Percentiles rank a stretch among this genome's conserved stretches.
Conservation (phyloP, 2,329 filamentous ascomycete genomes). For the Venturia oleaginea region DNA sequence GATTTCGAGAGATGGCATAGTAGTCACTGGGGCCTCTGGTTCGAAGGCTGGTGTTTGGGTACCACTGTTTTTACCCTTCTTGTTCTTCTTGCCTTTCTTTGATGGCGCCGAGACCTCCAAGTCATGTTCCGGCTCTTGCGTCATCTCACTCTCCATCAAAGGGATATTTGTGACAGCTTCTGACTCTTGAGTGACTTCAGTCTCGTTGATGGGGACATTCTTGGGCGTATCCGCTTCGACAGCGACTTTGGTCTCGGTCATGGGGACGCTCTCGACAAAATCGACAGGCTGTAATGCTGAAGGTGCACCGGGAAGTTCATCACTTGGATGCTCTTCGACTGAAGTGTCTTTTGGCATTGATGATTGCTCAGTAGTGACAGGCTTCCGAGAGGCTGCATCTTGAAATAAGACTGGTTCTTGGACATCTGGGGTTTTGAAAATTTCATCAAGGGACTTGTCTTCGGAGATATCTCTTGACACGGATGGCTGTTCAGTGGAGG, state of each 20-base stretch:
- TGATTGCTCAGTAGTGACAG: background rate
- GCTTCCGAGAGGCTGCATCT: background rate
- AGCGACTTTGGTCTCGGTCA: background rate
- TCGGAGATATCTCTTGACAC: background rate
- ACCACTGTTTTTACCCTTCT: background rate
- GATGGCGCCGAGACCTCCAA: background rate
- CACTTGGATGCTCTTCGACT: background rate
- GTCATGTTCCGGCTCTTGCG: slow-evolving; percentile 14
- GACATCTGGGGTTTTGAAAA: background rate
- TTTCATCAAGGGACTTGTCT: background rate
- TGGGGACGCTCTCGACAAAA: background rate
- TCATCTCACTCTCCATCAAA: background rate
- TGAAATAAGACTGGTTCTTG: background rate
- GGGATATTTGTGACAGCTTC: background rate
- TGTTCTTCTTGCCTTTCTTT: slow-evolving; percentile 9
- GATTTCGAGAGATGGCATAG: background rate
- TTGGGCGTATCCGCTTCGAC: background rate
- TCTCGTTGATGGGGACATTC: slow-evolving; percentile 10
- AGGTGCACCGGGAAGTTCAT: background rate
- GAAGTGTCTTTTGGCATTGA: background rate
- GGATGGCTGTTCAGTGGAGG: background rate
- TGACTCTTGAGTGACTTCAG: background rate
- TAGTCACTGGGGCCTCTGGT: background rate
- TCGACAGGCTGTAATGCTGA: background rate
- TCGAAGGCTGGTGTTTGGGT: background rate